Evolutionary conservation across 2,329 filamentous ascomycete genomes (phyloP).

Genomic region (Tolypocladium amazonense): DNA sequence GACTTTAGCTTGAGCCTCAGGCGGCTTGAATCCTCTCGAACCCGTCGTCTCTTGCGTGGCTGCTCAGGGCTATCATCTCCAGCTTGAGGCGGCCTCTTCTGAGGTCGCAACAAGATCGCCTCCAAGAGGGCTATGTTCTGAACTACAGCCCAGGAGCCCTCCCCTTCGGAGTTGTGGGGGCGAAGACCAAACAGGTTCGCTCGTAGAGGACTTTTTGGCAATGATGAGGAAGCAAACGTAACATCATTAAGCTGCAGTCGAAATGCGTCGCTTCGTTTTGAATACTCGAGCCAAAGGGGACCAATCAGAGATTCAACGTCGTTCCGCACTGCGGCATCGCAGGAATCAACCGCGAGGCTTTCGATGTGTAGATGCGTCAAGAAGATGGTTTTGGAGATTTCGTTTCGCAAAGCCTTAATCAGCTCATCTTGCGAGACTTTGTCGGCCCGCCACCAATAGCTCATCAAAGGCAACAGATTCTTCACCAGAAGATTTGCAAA

Average conservation of each 20-base stretch:
- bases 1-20: conserved; percentile 38
- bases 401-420: conserved; percentile 57
- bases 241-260: conserved; percentile 73
- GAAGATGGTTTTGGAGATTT: conserved; percentile 65
- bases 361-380: conserved; percentile 54
- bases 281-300: conserved; percentile 68
- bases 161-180: conserved; percentile 40
- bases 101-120: conserved; percentile 26
- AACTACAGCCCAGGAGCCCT: conserved; percentile 50
- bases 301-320: conserved; percentile 58
- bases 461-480: conserved; percentile 59
- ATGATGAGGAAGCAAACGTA: conserved; percentile 38
- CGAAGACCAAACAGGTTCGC: conserved; percentile 42
- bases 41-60: conserved; percentile 41
- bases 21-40: conserved; percentile 30
- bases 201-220: conserved; percentile 32
- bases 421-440: conserved; percentile 49
- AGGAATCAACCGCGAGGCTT: conserved; percentile 35
- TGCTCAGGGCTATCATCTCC: conserved; percentile 26
- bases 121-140: conserved; percentile 50
- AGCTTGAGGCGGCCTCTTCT: conserved; percentile 10
- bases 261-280: conserved; percentile 56
- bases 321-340: conserved; percentile 26
- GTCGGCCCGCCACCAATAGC: conserved; percentile 68
- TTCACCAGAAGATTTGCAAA: conserved; percentile 50